Evolutionary conservation across 371 early-diverging fungal genomes (phyloP), one percentile per base, ranked within the genome.

Genomic region (Mucor velutinosus): DNA sequence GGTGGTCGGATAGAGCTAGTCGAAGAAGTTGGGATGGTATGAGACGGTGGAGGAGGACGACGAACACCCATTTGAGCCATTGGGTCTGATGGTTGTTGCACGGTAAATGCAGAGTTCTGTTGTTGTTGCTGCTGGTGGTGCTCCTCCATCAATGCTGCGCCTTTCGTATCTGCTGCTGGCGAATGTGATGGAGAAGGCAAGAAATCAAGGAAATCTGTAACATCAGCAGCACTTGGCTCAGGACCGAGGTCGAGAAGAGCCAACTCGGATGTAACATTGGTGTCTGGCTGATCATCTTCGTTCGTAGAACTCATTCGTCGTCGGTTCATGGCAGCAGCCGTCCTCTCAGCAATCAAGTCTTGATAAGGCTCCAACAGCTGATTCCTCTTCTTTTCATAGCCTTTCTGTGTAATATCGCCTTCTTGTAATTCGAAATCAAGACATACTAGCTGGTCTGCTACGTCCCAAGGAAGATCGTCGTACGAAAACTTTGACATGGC

Each of bases 401-500:
- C 91, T 70, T 90, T 89, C 66, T 87, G 78, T 19, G 91, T 90
- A 53, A 90, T 86, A 67, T 89, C 89, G 47, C 89, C 89, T 37
- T 90, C 90, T 60, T 78, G 79, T 30, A 83, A 79, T 75, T 89
- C 91, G 55, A 81, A 72, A 62, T 88, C 75, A 17, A 89, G 74
- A 60, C 72, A 76, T 60, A 69, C 70, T 47, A 90, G 74, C 61
- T 80, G 73, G 43, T 76, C 78, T 56, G 78, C 80, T 51, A 83
- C 64, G 32, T 81, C 76, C 39, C 69, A 65, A 17, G 86, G 83
- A 58, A 80, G 72, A 71, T 80, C 78, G 68, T 71, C 69, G 62
- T 67, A 67, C 58, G 71, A 65, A 62, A 67, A 67, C 39, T 65
- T 67, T 67, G 69, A 63, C 75, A 75, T 75, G 49, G 37, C 29